Evolutionary conservation across 805 yeast species (phyloP), one percentile per base, ranked within the genome.

Genomic region (Maudiozyma barnettii): DNA sequence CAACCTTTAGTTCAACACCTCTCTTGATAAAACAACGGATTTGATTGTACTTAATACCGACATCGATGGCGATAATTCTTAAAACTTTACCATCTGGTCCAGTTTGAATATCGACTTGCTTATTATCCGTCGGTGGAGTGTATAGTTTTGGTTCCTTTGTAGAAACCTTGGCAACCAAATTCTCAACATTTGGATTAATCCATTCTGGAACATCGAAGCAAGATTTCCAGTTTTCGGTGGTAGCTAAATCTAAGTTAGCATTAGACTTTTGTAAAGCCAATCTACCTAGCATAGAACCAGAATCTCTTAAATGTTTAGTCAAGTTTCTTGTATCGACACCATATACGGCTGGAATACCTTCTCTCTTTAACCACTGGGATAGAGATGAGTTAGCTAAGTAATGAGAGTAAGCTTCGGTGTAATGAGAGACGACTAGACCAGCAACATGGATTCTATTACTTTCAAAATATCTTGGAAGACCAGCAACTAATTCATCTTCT

Each of bases 21-120:
- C 99, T 83, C 65, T 81, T 79, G 49, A 93, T 88, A 55, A 93
- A 91, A 69, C 99, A 93, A 69, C 99, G 84, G 63, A 93, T 87
- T 73, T 93, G 99, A 71, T 93, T 93, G 74, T 75, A 91, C 71
- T 93, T 93, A 87, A 93, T 86, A 77, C 99, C 99, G 49, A 90
- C 96, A 69, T 93, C 99, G 53, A 93, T 74, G 20, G 96, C 96
- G 36, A 93, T 68, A 54, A 93, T 84, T 67, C 93, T 81, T 54
- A 91, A 68, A 40, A 81, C 72, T 61, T 84, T 81, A 45, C 96
- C 96, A 64, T 82, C 70, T 57, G 81, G 76, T 56, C 86, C 80
- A 60, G 72, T 76, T 57, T 76, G 72, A 26, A 78, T 69, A 33
- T 67, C 66, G 21, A 63, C 53, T 8, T 48, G 41, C 30, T 59